Evolutionary conservation across 2,329 filamentous ascomycete species (phyloP).

Genomic region (Colletotrichum cuscutae): DNA sequence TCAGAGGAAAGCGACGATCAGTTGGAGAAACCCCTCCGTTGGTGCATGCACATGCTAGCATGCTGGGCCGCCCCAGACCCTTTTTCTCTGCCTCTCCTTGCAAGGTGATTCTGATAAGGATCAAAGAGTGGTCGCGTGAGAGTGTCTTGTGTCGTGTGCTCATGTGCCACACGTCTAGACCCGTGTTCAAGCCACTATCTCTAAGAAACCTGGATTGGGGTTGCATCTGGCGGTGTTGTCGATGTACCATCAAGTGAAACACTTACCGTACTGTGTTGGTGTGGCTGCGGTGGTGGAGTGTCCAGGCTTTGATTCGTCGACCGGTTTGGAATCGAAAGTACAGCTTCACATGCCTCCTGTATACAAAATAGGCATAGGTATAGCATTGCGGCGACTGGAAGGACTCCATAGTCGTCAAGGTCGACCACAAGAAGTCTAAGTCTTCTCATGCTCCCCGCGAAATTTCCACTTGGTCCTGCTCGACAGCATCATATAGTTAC

Average conservation of each 20-base stretch:
- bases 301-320: not conserved
- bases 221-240: slow-evolving; percentile 10
- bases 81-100: not conserved
- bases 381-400: not conserved
- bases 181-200: slow-evolving; percentile 19
- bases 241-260: not conserved
- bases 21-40: slow-evolving; percentile 15
- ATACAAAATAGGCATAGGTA: not conserved
- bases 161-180: slow-evolving; percentile 26
- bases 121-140: slow-evolving; percentile 16
- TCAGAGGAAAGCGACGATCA: slow-evolving; percentile 3
- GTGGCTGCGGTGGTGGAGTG: not conserved
- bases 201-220: not conserved
- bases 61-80: not conserved
- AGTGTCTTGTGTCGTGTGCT: slow-evolving; percentile 26
- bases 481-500: slow-evolving; percentile 26
- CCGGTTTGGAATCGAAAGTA: not conserved
- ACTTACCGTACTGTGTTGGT: not conserved
- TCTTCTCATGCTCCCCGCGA: not conserved
- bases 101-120: not conserved
- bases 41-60: not conserved
- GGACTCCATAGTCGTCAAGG: not conserved
- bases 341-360: not conserved
- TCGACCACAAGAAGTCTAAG: not conserved
- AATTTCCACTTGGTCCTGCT: slow-evolving; percentile 6